phyloP scores from a whole-genome alignment of 2,329 filamentous ascomycete genomes.

The Botrytis byssoidea region DNA sequence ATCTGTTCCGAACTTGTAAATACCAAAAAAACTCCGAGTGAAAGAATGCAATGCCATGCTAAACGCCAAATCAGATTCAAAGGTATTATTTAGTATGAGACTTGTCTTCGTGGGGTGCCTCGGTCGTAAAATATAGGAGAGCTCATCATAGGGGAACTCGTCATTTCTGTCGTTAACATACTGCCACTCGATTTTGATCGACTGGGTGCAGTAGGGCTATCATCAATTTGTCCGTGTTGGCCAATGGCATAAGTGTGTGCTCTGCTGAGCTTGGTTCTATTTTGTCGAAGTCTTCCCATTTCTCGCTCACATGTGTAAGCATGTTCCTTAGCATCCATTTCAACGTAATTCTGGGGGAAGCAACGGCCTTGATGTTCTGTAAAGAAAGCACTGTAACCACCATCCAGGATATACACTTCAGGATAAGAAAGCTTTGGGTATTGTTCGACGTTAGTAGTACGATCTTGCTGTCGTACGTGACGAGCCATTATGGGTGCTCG shows the following conservation, averaged over 20 bases:
- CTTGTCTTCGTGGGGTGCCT: constrained; percentile 59
- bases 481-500: constrained; percentile 95
- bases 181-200: constrained; percentile 33
- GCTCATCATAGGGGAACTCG: constrained; percentile 20
- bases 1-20: constrained; percentile 17
- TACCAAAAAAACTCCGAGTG: constrained; percentile 16
- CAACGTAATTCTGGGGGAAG: constrained; percentile 92
- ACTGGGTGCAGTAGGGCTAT: constrained; percentile 54
- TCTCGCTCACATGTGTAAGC: constrained; percentile 91
- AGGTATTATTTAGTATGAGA: constrained; percentile 53
- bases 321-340: constrained; percentile 92
- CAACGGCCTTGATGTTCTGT: constrained; percentile 74
- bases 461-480: constrained; percentile 85
- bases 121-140: constrained; percentile 51
- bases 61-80: constrained; percentile 34
- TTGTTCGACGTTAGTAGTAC: constrained; percentile 76
- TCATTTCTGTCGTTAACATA: constrained; percentile 40
- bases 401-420: constrained; percentile 94
- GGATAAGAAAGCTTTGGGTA: constrained; percentile 93
- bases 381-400: constrained; percentile 95
- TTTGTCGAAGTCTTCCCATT: constrained; percentile 86
- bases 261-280: constrained; percentile 76
- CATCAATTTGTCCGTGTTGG: constrained; percentile 58
- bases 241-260: constrained; percentile 97
- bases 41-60: constrained; percentile 22